Evolutionary conservation across 108 stramenopile genomes (phyloP).

Genomic region (Cyclotella baltica): DNA sequence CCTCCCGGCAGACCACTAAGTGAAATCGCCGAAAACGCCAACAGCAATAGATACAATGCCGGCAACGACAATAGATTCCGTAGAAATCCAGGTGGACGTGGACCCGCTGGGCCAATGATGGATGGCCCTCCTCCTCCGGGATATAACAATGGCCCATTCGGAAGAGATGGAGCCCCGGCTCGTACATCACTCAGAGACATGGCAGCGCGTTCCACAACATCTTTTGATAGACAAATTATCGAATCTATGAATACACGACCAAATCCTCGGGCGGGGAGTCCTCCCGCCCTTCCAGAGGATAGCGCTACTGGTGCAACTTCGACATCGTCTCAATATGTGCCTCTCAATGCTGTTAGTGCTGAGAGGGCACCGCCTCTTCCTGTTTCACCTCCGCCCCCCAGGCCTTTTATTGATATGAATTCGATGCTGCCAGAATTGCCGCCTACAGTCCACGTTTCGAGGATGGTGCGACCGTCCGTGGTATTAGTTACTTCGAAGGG

Average conservation of each 20-base stretch:
- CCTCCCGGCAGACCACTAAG: conserved; percentile 6
- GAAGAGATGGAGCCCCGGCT: conserved; percentile 33
- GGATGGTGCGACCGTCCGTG: conserved; percentile 51
- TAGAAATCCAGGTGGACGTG: conserved; percentile 6
- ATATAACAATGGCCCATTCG: conserved; percentile 14
- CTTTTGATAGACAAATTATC: conserved; percentile 41
- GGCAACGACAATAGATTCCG: conserved; percentile 6
- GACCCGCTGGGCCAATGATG: not conserved
- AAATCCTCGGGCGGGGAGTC: conserved; percentile 24
- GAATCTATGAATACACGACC: conserved; percentile 40
- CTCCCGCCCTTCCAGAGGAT: conserved; percentile 1
- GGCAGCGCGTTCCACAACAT: conserved; percentile 33
- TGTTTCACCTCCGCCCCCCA: conserved; percentile 21
- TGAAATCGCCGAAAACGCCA: conserved; percentile 6
- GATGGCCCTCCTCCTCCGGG: not conserved
- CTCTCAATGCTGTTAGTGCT: conserved; percentile 22
- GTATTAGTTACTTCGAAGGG: conserved; percentile 60
- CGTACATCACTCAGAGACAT: conserved; percentile 46
- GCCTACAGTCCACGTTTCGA: conserved; percentile 35
- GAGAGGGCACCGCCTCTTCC: conserved; percentile 35
- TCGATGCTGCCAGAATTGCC: conserved; percentile 31
- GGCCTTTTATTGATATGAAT: conserved; percentile 20
- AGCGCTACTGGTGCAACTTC: conserved; percentile 21
- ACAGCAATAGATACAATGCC: not conserved
- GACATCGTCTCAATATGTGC: conserved; percentile 35